Base-by-base conservation (phyloP, 768 basidiomycete species). In the Amanita muscaria region DNA sequence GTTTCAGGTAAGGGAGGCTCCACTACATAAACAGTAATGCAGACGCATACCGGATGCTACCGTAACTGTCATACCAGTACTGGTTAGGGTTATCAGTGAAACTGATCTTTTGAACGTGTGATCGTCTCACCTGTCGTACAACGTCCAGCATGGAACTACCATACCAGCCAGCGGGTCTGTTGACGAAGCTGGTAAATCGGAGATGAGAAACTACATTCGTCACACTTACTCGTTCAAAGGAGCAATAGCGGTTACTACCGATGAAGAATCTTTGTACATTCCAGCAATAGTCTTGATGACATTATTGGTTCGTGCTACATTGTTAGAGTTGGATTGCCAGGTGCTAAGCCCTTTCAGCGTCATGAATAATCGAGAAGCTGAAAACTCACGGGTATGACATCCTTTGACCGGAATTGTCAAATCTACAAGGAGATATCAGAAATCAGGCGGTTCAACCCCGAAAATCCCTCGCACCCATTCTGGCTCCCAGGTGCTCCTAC, bases 321-420 rank as follows among this genome's bases (percentile, higher is more conserved):
- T 83, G 25, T 69, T 73, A 48, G 73, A 68, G 37, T 72, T 72
- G 1, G 74, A 72, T 10, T 88, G 82, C 88, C 88, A 90, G 24
- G 65, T 58, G 12, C 73, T 73, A 37, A 24, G n/a, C 22, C 22
- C 12, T 45, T 15, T 18, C 5, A 11, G 4, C 29, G 44, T n/a
- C n/a, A n/a, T n/a, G 29, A 27, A 25, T 47, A 52, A 40, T n/a
- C 23, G 11, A 23, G 22, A 2, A 30, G 15, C 12, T 16, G 14
- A 41, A 40, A 30, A 62, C 70, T 52, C 45, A 74, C 60, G 88
- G 87, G 51, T 60, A 74, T 8, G 68, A 46, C 49, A 77, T 58
- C 48, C 61, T 74, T 39, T 80, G 82, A 16, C 88, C 88, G 36
- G 86, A 88, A 54, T 90, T 90, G 54, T 90, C 88, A 54, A 77